phyloP scores from a whole-genome alignment of 257 asterid genomes.

The Penstemon eatonii region DNA sequence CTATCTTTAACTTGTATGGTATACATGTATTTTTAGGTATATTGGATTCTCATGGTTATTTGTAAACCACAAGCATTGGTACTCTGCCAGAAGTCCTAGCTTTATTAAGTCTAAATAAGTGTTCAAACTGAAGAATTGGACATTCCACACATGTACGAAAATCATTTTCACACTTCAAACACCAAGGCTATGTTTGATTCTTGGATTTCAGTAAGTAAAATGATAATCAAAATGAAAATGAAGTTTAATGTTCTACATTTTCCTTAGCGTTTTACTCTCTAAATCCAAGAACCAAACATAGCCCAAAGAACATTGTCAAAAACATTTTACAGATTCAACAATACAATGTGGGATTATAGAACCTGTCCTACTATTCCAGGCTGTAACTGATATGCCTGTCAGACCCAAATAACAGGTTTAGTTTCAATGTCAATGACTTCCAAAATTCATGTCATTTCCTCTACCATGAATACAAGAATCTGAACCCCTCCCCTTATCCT shows the following conservation, averaged over 20 bases:
- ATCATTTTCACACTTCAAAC: too few relatives aligned
- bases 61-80: not conserved
- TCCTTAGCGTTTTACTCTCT: too few relatives aligned
- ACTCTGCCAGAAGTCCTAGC: not conserved
- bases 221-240: too few relatives aligned
- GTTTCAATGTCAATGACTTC: constrained; percentile 7
- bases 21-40: not conserved
- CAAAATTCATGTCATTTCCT: not conserved
- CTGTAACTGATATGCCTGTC: not conserved
- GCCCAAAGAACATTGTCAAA: not conserved
- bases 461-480: not conserved
- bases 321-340: not conserved
- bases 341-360: not conserved
- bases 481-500: not conserved
- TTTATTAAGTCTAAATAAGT: not conserved
- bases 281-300: too few relatives aligned
- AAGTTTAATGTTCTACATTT: too few relatives aligned
- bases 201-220: too few relatives aligned
- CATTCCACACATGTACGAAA: not conserved
- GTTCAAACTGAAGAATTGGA: not conserved
- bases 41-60: not conserved
- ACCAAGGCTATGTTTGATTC: too few relatives aligned
- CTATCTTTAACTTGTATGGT: not conserved
- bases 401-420: not conserved
- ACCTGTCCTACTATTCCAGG: not conserved